Base-by-base conservation (phyloP, 495 filamentous ascomycete genomes). In the Lophiostoma macrostomum region DNA sequence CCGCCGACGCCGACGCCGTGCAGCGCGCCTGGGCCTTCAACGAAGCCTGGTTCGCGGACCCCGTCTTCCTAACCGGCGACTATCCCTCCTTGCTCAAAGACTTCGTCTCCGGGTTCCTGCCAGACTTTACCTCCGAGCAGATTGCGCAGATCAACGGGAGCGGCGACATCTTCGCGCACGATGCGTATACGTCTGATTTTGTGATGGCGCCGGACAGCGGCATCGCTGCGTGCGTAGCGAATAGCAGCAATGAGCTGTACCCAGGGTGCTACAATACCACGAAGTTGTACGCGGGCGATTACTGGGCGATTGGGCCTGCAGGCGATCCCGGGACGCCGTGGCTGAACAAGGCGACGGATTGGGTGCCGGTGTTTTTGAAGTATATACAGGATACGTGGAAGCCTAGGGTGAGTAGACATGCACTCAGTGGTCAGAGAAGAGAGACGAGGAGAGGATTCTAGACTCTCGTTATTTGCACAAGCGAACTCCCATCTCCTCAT, bases 321-420 rank as follows among this genome's bases (percentile, higher is more conserved):
- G 45, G 64, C 14, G 65, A 66, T 29, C 61, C 61, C 2, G 50
- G 56, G 5, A 45, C 53, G 1, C 48, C 53, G 8, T 68, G 65
- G 65, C 58, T 68, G 20, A 53, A 66, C 49, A 61, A 68, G 39
- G 60, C 65, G 0, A 68, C 64, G 0, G 65, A 68, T 27, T 68
- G 65, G 65, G 48, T 68, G 1, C 65, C 65, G 0, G 27, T 51
- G 5, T 66, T 68, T 43, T 30, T 68, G 47, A 49, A 61, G 23
- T 68, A 68, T 41, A 53, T 68, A 54, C 53, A 63, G 35, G 64
- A 66, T 31, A 68, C 64, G 8, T 68, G 65, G 65, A 66, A 65
- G 19, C 56, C 57, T 1, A 25, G 43, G 53, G 53, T 46, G 34
- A 10, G 43, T 19, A 25, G 5, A n/a, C n/a, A n/a, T n/a, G n/a